A percentile compares a stretch with the other conserved stretches of the same genome.
Conservation (phyloP, 169 alveolate species). For the Plasmodium gallinaceum region DNA sequence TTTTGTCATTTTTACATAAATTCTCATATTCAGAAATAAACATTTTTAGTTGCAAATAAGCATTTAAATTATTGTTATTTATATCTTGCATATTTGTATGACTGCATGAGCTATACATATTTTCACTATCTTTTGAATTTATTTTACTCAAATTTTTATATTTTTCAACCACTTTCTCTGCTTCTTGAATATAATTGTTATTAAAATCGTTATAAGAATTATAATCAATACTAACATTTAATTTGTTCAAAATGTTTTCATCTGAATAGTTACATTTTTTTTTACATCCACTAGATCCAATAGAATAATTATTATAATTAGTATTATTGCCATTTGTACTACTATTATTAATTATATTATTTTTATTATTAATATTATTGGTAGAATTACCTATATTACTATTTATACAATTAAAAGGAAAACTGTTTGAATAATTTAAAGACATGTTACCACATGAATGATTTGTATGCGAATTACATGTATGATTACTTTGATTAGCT, state of each 20-base stretch:
- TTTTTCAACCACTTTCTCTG: slow-evolving; percentile 66
- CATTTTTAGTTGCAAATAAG: slow-evolving; percentile 44
- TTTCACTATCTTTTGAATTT: slow-evolving; percentile 67
- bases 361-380: not conserved
- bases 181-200: slow-evolving; percentile 68
- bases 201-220: slow-evolving; percentile 39
- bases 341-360: not conserved
- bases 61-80: slow-evolving; percentile 15
- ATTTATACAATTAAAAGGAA: slow-evolving; percentile 13
- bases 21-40: slow-evolving; percentile 53
- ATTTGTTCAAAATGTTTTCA: slow-evolving; percentile 63
- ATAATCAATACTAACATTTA: slow-evolving; percentile 66
- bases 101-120: slow-evolving; percentile 52
- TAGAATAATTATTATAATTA: slow-evolving; percentile 2
- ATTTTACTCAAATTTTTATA: slow-evolving; percentile 46
- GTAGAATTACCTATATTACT: not conserved
- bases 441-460: not conserved
- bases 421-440: not conserved
- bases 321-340: not conserved
- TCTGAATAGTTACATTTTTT: slow-evolving; percentile 52
- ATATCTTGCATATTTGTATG: slow-evolving; percentile 20
- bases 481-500: not conserved
- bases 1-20: slow-evolving; percentile 37
- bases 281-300: not conserved
- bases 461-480: not conserved